Evolutionary conservation across 148 eudicot genomes (phyloP).

Genomic region (Pharnaceum exiguum): DNA sequence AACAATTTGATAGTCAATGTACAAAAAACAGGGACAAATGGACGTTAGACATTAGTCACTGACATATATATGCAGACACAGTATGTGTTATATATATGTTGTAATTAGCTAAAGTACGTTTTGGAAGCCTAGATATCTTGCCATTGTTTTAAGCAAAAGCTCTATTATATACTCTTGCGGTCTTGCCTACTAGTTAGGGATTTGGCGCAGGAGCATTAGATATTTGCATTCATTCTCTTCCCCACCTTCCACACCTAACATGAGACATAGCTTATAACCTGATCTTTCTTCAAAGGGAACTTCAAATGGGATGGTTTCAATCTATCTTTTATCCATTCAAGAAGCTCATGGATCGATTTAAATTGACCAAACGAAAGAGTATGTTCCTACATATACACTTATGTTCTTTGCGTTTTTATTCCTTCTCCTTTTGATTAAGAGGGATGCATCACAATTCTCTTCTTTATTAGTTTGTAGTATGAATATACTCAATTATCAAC

Average conservation of each 20-base stretch:
- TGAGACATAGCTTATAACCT: background rate
- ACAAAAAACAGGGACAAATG: constrained; percentile 2
- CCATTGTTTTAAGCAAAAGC: constrained; percentile 19
- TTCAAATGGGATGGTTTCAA: constrained; percentile 47
- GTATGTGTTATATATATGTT: background rate
- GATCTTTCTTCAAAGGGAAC: background rate
- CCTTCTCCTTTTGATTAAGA: background rate
- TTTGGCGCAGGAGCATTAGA: no score
- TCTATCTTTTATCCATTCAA: constrained; percentile 48
- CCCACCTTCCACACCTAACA: constrained; percentile 31
- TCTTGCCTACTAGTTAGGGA: no score
- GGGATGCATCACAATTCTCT: no score
- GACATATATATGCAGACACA: background rate
- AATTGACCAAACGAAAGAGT: constrained; percentile 24
- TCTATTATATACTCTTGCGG: no score
- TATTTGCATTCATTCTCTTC: no score
- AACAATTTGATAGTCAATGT: constrained; percentile 12
- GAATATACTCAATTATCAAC: background rate
- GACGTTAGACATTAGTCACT: background rate
- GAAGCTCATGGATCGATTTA: constrained; percentile 39
- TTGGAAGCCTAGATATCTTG: constrained; percentile 1
- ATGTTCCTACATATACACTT: background rate
- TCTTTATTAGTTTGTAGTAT: background rate
- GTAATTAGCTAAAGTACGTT: background rate
- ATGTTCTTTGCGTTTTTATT: background rate